Evolutionary conservation across 2,329 filamentous ascomycete species (phyloP), one percentile per base, ranked within the genome.

Genomic region (Fusarium sp.): DNA sequence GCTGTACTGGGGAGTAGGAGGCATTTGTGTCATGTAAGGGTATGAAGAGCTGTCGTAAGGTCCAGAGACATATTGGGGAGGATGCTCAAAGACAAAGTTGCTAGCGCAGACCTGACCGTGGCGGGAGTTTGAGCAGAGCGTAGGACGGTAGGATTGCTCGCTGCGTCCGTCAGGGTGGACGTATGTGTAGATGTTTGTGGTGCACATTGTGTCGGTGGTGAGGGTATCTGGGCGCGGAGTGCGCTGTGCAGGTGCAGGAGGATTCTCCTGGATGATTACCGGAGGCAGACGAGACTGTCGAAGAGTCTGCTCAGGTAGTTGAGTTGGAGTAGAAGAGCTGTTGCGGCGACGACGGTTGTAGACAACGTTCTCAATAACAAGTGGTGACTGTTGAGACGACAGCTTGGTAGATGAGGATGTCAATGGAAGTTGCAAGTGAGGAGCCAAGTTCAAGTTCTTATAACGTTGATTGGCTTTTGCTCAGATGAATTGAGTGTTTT

Each of bases 121-220:
- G 20, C 80, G 80, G 45, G 83, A 80, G 18, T 78, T 71, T 13
- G 76, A 67, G 78, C 84, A 84, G 39, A 80, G 75, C 33, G 78
- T 74, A 8, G 78, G 74, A 56, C 81, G 80, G 49, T 79, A 77
- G 36, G 73, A 69, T 50, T 76, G 74, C 69, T 78, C 73, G 48
- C 61, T 66, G 49, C 77, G 79, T 59, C 83, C 83, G 74, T 86
- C 82, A 5, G 84, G 80, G 79, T 82, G 81, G 72, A 82, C 73
- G 74, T 84, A 82, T 34, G 82, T 78, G 78, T 81, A 85, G 51
- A 83, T 67, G 71, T 85, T 80, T 63, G 81, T 83, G 66, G 81
- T 81, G 77, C 85, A 87, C 85, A 87, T 87, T 49, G 78, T 82
- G 80, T 74, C 72, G 69, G 75, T 74, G 56, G 50, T 70, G 28